Conservation (phyloP, 768 basidiomycete genomes). For the Lactarius vividus region DNA sequence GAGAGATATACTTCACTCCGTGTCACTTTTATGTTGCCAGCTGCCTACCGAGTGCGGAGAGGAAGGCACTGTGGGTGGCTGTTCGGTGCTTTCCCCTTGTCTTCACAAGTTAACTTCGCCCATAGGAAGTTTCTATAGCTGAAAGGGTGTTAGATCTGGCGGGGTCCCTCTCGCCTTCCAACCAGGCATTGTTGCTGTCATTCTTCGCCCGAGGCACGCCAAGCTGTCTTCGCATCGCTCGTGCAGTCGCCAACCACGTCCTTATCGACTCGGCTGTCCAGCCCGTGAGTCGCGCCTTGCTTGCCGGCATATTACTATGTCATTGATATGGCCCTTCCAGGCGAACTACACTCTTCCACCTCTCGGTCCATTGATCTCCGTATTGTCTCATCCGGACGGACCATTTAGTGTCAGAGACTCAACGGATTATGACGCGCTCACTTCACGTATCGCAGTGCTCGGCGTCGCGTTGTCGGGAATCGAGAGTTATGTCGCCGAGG, state of each 20-base stretch:
- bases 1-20: conserved; percentile 44
- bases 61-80: conserved; percentile 20
- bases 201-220: conserved; percentile 52
- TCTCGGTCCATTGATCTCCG: conserved; percentile 51
- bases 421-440: conserved; percentile 60
- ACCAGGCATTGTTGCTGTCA: conserved; percentile 50
- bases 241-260: conserved; percentile 53
- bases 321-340: not conserved
- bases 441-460: conserved; percentile 55
- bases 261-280: conserved; percentile 36
- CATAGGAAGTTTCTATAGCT: conserved; percentile 49
- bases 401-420: conserved; percentile 27
- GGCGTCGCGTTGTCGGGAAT: conserved; percentile 57
- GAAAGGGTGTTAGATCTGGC: conserved; percentile 44
- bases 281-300: conserved; percentile 13
- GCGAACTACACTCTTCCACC: conserved; percentile 46
- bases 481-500: conserved; percentile 52
- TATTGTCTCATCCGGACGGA: conserved; percentile 47
- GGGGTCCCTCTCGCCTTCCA: conserved; percentile 42
- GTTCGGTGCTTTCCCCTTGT: not conserved
- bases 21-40: conserved; percentile 47
- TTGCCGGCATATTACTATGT: not conserved
- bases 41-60: conserved; percentile 35
- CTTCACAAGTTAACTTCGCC: not conserved
- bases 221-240: conserved; percentile 52